Evolutionary conservation across 805 yeast species (phyloP).

Genomic region (Wickerhamomyces alni): DNA sequence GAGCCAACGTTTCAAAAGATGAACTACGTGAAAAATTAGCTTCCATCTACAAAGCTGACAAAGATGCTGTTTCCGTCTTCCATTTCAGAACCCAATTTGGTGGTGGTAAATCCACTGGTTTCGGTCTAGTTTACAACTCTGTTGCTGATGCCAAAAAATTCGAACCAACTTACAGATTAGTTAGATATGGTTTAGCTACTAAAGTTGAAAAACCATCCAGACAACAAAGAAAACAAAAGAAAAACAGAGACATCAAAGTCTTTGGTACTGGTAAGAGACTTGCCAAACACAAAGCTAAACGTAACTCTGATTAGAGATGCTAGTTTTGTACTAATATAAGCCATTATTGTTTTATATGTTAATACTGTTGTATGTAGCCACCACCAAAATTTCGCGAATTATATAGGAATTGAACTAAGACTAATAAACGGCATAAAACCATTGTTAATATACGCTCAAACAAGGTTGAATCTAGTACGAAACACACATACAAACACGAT

Average conservation of each 20-base stretch:
- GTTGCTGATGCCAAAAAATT: conserved; percentile 96
- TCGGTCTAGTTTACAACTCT: conserved; percentile 98
- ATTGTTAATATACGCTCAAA: not conserved
- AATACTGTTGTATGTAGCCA: too few species aligned
- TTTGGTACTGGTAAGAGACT: conserved; percentile 96
- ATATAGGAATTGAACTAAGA: too few species aligned
- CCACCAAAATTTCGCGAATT: too few species aligned
- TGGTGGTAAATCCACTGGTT: conserved; percentile 99
- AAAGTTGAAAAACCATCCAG: conserved; percentile 97
- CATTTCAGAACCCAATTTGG: conserved; percentile 99
- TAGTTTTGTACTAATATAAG: too few species aligned
- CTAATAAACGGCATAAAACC: too few species aligned
- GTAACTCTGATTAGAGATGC: conserved; percentile 68
- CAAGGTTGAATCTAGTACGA: not conserved
- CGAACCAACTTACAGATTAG: conserved; percentile 99
- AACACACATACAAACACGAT: conserved; percentile 22
- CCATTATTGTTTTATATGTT: too few species aligned
- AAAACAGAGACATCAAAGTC: conserved; percentile 99
- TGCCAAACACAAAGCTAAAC: conserved; percentile 88
- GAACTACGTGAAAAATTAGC: conserved; percentile 95
- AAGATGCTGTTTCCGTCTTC: conserved; percentile 93
- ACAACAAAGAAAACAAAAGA: conserved; percentile 99
- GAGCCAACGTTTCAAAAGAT: conserved; percentile 98
- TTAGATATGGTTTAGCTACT: conserved; percentile 95
- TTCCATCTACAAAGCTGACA: conserved; percentile 83